phyloP scores from a whole-genome alignment of 2,329 filamentous ascomycete species.

The Dactylellina haptotyla region DNA sequence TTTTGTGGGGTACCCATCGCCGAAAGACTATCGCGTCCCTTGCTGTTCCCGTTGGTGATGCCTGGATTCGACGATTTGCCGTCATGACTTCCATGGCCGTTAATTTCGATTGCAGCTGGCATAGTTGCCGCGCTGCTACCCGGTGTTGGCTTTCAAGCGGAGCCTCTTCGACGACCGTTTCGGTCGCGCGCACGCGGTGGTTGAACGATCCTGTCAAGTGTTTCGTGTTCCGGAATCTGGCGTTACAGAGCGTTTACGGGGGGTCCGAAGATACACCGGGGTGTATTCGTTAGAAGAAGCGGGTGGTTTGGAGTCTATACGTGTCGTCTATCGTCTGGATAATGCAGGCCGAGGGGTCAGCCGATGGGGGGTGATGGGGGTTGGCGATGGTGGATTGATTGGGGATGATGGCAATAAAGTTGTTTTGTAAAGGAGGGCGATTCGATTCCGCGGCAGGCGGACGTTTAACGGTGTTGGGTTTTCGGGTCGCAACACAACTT shows the following conservation, averaged over 20 bases:
- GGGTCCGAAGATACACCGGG: neutral
- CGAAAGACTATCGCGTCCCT: conserved; percentile 46
- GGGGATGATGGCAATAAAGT: conserved; percentile 33
- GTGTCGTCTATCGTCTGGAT: neutral
- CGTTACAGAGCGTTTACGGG: no score
- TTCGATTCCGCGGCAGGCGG: conserved; percentile 34
- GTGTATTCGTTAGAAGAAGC: neutral
- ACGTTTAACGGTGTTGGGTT: conserved; percentile 30
- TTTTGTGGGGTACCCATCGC: conserved; percentile 41
- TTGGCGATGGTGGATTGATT: conserved; percentile 24
- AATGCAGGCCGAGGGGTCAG: neutral
- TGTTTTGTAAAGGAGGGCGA: conserved; percentile 48
- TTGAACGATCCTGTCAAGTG: conserved; percentile 14
- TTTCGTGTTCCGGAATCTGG: neutral
- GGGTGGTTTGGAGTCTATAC: neutral
- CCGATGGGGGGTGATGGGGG: conserved; percentile 33
- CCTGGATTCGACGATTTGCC: conserved; percentile 46
- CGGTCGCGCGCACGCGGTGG: conserved; percentile 53
- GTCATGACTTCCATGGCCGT: conserved; percentile 53
- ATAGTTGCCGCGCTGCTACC: conserved; percentile 52
- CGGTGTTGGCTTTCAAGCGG: conserved; percentile 45
- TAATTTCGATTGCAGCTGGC: conserved; percentile 54
- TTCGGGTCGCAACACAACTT: conserved; percentile 29
- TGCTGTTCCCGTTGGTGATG: conserved; percentile 46
- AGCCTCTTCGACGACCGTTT: conserved; percentile 46